Evolutionary conservation across 2,329 filamentous ascomycete species (phyloP), one percentile per base, ranked within the genome.

Genomic region (Diaporthe citrichinensis): DNA sequence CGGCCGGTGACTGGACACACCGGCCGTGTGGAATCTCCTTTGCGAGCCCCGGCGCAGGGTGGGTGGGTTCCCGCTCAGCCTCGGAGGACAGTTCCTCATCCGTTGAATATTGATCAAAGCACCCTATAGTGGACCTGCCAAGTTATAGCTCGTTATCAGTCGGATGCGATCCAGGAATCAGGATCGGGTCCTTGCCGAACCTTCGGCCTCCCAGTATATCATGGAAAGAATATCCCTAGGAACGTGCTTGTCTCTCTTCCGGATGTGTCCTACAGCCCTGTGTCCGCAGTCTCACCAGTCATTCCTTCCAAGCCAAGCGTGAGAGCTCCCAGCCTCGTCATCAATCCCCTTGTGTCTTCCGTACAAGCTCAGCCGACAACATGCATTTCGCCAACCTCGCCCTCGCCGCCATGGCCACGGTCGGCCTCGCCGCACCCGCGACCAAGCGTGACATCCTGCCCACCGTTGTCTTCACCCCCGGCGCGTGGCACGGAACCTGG

Each of bases 381-480:
- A 73, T 73, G 61, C 39, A 49, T 44, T 57, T 67, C 51, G 31
- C 28, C 62, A 20, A n/a, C 62, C 62, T 67, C 46, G 58, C 72
- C 34, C 34, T 73, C 36, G 49, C 72, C 9, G 34, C 46, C 59
- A 53, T 73, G 44, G 49, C 28, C 49, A 65, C 72, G 31, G 46
- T 31, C 36, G 61, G 49, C 61, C 59, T 73, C 14, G 72, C 72
- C 39, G 61, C 72, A 25, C 72, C 72, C 3, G 41, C 71, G 10
- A 6, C 59, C 1, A 69, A 53, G n/a, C 49, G 72, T 12, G 72
- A 73, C 46, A 31, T 68, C 20, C 61, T 73, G 49, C 73, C 73
- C 2, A 75, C 80, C 31, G 79, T 86, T 25, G 79, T 87, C 23
- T 82, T 87, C 67, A 82, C 82, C 15, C 83, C 84, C 0, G 86